These are phyloP conservation scores for Mycena polygramma DNA, from an alignment of 768 basidiomycete genomes.

Conservation along the genomic window DNA sequence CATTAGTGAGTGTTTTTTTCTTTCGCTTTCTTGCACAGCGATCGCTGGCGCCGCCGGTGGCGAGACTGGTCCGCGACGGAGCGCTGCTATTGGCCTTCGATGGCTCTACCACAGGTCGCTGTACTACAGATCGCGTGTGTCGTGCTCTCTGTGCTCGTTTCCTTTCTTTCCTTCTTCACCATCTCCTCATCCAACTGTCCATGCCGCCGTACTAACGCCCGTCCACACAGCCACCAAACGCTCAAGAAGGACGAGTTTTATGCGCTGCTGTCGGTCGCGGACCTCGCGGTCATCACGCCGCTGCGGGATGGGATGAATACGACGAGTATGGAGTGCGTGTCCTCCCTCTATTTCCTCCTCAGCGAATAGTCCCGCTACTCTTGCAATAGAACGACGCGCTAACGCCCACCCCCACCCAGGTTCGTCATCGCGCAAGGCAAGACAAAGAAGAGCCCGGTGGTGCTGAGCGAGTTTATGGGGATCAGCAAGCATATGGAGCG, in stretches of 20 bases:
- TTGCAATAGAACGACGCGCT: no score
- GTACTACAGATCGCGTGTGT: no score
- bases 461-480: constrained; percentile 98
- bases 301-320: constrained; percentile 99
- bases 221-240: constrained; percentile 86
- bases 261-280: constrained; percentile 92
- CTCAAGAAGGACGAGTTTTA: constrained; percentile 99
- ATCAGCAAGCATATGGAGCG: constrained; percentile 93
- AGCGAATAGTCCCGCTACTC: no score
- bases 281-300: constrained; percentile 95
- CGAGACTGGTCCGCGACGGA: no score
- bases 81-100: no score
- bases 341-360: neutral
- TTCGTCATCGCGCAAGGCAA: constrained; percentile 94
- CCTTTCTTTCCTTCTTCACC: neutral
- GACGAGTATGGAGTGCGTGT: constrained; percentile 84
- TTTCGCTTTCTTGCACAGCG: no score
- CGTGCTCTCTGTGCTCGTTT: no score
- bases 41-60: no score
- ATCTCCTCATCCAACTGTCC: neutral
- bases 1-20: constrained; percentile 81
- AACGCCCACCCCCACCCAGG: neutral
- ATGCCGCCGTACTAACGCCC: neutral
- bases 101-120: no score
- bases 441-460: constrained; percentile 86